Evolutionary conservation across 177 flowering plant species (phyloP).

Genomic region (Vitis hybrid): DNA sequence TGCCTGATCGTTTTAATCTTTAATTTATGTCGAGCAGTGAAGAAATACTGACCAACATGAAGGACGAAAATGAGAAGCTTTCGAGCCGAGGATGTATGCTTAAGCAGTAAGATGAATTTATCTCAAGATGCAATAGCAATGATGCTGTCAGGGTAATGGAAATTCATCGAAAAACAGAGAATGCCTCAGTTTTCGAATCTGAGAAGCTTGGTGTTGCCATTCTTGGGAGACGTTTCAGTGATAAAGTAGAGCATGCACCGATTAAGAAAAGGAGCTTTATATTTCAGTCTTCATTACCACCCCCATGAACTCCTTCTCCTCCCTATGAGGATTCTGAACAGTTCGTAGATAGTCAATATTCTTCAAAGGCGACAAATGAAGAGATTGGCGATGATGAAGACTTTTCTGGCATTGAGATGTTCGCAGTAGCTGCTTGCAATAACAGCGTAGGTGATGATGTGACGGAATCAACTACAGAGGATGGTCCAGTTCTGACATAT

Average conservation of each 20-base stretch:
- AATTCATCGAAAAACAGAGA: no score
- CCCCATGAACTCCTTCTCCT: conserved; percentile 10
- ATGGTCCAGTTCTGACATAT: background rate
- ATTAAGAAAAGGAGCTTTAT: conserved; percentile 66
- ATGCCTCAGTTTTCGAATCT: no score
- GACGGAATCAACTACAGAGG: conserved; percentile 5
- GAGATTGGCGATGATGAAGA: conserved; percentile 31
- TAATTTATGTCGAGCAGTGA: no score
- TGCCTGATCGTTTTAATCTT: no score
- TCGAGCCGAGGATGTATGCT: no score
- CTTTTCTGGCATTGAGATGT: conserved; percentile 66
- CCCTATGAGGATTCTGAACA: conserved; percentile 21
- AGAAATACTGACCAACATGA: no score
- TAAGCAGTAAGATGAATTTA: no score
- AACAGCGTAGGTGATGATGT: conserved; percentile 26
- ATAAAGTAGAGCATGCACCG: conserved; percentile 56
- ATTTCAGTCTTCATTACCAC: conserved; percentile 50
- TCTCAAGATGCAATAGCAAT: no score
- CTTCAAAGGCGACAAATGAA: conserved; percentile 16
- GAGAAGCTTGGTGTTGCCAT: no score
- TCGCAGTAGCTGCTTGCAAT: conserved; percentile 67
- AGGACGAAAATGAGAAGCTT: no score
- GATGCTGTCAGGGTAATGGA: no score
- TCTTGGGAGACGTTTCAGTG: conserved; percentile 30
- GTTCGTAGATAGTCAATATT: conserved; percentile 9